These are phyloP conservation scores for Pseudogymnoascus sp. DNA, from an alignment of 2,329 filamentous ascomycete genomes.

Conservation along the genomic window DNA sequence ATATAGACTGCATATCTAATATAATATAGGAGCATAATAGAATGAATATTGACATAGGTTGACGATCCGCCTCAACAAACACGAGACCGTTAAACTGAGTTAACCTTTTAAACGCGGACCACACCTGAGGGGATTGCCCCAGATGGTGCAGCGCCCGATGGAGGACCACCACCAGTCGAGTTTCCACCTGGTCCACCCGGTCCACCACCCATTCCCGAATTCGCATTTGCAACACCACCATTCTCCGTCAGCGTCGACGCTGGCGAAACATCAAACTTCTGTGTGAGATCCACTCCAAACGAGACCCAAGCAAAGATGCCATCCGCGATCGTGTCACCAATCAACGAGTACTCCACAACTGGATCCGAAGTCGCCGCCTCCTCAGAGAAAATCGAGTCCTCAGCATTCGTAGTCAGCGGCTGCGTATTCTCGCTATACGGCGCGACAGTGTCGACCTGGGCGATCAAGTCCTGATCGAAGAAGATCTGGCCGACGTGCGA, in stretches of 20 bases:
- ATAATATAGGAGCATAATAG: background rate
- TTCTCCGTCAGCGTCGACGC: background rate
- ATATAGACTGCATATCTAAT: background rate
- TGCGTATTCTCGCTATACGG: conserved; percentile 42
- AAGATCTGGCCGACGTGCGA: conserved; percentile 56
- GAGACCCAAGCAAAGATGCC: conserved; percentile 49
- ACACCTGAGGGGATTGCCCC: background rate
- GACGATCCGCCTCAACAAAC: background rate
- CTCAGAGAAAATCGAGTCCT: conserved; percentile 40
- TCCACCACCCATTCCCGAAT: background rate
- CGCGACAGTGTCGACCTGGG: conserved; percentile 37
- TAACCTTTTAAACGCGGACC: background rate
- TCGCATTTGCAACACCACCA: background rate
- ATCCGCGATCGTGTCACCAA: conserved; percentile 43
- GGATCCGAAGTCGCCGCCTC: conserved; percentile 42
- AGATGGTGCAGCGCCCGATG: background rate
- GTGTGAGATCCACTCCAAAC: conserved; percentile 34
- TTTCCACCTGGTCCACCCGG: background rate
- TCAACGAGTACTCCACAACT: conserved; percentile 46
- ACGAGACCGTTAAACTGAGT: background rate
- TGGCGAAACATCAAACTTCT: background rate
- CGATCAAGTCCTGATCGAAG: conserved; percentile 52
- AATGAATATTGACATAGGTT: background rate
- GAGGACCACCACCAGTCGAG: background rate
- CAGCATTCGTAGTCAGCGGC: conserved; percentile 37